Conservation (phyloP, 345 rosid genomes). For the Sapria himalayana region DNA sequence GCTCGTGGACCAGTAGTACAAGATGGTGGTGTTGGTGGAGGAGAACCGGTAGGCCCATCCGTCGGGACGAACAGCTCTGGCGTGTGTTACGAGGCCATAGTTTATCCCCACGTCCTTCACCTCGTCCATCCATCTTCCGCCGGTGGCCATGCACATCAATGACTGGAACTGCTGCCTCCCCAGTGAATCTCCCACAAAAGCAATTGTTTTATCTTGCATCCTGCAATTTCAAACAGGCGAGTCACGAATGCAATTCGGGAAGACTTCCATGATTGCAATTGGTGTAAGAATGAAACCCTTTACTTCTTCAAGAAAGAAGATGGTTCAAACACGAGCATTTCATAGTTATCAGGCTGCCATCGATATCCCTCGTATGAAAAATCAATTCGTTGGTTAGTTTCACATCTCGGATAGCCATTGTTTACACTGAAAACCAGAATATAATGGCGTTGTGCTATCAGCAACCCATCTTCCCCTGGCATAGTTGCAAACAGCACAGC, state of each 20-base stretch:
- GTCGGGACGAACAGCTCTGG: slow-evolving; percentile 40
- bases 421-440: slow-evolving; percentile 43
- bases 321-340: slow-evolving; percentile 38
- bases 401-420: slow-evolving; percentile 60
- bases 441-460: slow-evolving; percentile 31
- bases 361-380: slow-evolving; percentile 54
- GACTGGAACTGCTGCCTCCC: slow-evolving; percentile 69
- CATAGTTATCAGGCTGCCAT: slow-evolving; percentile 65
- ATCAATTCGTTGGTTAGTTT: slow-evolving; percentile 36
- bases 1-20: slow-evolving; percentile 60
- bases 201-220: slow-evolving; percentile 60
- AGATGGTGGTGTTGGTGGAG: slow-evolving; percentile 44
- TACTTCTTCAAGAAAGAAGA: slow-evolving; percentile 47
- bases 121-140: slow-evolving; percentile 28
- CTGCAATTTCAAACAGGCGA: slow-evolving; percentile 14
- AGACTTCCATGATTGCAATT: too few species aligned
- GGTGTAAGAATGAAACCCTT: too few species aligned
- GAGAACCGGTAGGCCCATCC: slow-evolving; percentile 51
- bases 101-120: slow-evolving; percentile 43
- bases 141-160: slow-evolving; percentile 58
- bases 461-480: slow-evolving; percentile 50
- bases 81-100: slow-evolving; percentile 32
- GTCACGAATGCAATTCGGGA: too few species aligned
- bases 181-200: slow-evolving; percentile 71
- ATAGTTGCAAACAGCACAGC: slow-evolving; percentile 42